A percentile compares a stretch with the other conserved stretches of the same genome.
These are phyloP conservation scores for Avena sativa DNA, from an alignment of 176 grass and related monocot genomes.

Conservation along the genomic window DNA sequence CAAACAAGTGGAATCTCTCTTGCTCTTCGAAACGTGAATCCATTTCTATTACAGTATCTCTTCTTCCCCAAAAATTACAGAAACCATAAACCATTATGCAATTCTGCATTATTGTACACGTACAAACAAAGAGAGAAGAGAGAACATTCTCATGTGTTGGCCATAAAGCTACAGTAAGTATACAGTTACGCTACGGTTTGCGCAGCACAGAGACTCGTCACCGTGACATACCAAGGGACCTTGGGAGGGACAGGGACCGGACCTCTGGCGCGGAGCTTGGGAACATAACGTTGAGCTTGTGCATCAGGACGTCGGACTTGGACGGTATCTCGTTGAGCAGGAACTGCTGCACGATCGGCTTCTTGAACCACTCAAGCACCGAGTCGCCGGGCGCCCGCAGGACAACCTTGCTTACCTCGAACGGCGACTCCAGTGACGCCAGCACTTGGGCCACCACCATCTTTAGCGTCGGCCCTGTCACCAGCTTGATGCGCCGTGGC, in stretches of 20 bases:
- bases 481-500: constrained; percentile 84
- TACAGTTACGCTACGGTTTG: constrained; percentile 43
- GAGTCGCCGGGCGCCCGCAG: constrained; percentile 72
- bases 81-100: constrained; percentile 3
- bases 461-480: constrained; percentile 84
- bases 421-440: constrained; percentile 74
- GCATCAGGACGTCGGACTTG: constrained; percentile 91
- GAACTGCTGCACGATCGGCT: constrained; percentile 97
- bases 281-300: constrained; percentile 92
- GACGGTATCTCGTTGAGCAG: constrained; percentile 96
- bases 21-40: background rate
- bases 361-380: constrained; percentile 95
- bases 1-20: background rate
- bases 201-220: constrained; percentile 37
- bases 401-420: constrained; percentile 93
- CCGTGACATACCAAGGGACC: constrained; percentile 65
- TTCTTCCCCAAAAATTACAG: background rate
- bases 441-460: constrained; percentile 88
- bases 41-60: background rate
- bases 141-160: background rate
- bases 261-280: constrained; percentile 80
- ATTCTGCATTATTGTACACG: background rate
- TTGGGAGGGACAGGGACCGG: constrained; percentile 64
- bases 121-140: constrained; percentile 14
- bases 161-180: constrained; percentile 30